Evolutionary conservation across 305 asterid genomes (phyloP).

Genomic region (Ilex paraguariensis): DNA sequence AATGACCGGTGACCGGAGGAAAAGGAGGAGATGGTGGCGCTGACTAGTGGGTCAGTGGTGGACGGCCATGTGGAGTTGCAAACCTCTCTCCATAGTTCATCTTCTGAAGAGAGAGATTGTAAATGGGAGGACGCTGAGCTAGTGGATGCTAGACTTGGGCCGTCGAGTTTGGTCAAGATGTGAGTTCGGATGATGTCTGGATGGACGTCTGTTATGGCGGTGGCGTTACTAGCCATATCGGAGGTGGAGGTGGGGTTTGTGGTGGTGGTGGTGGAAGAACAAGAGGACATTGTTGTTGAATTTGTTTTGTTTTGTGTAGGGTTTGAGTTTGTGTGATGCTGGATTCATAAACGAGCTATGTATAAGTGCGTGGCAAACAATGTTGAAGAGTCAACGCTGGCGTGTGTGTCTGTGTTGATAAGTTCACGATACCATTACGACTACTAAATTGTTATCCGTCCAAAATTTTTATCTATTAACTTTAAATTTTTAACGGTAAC

Average conservation of each 20-base stretch:
- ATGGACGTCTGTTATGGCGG: constrained; percentile 40
- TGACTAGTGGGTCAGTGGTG: constrained; percentile 35
- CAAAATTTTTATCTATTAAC: no score
- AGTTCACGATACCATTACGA: no score
- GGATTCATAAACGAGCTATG: no score
- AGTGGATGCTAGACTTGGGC: constrained; percentile 57
- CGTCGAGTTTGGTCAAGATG: constrained; percentile 65
- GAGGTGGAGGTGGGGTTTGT: neutral
- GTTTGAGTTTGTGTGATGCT: no score
- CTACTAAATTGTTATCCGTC: no score
- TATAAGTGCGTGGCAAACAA: no score
- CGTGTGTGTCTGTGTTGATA: no score
- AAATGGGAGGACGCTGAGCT: constrained; percentile 39
- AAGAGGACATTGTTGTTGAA: constrained; percentile 1
- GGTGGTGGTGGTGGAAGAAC: constrained; percentile 15
- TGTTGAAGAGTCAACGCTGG: no score
- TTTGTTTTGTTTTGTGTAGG: no score
- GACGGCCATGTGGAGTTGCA: constrained; percentile 76
- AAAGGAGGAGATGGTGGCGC: constrained; percentile 31
- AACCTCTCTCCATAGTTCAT: constrained; percentile 49
- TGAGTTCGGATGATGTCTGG: constrained; percentile 55
- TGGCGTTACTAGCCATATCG: constrained; percentile 15
- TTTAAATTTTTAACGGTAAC: no score
- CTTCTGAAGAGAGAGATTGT: constrained; percentile 37
- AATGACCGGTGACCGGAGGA: constrained; percentile 67